These are phyloP conservation scores for Imleria badia DNA, from an alignment of 768 basidiomycete species.

Conservation along the genomic window DNA sequence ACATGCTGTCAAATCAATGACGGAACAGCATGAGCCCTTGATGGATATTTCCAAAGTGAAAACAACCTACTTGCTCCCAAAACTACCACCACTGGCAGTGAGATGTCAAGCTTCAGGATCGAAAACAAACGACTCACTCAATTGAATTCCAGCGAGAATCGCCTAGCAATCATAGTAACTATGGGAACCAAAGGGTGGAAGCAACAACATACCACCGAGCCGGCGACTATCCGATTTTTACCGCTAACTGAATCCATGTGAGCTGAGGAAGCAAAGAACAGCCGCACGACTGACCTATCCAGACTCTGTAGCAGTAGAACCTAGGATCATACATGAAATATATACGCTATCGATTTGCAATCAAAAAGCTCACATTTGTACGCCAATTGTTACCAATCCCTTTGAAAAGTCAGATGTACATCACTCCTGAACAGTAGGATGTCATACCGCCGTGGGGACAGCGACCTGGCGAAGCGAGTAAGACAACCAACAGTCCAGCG, in stretches of 20 bases:
- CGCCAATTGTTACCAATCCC: not conserved
- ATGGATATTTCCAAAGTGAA: not conserved
- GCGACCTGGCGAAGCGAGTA: not conserved
- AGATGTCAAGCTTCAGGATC: not conserved
- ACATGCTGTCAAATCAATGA: not conserved
- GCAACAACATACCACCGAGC: not conserved
- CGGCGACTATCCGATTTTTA: not conserved
- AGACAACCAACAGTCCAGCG: not conserved
- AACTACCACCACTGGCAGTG: not conserved
- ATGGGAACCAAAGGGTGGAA: not conserved
- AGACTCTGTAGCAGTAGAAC: constrained; percentile 1
- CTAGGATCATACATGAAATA: not conserved
- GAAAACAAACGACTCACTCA: not conserved
- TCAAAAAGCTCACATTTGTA: not conserved
- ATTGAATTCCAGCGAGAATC: not conserved
- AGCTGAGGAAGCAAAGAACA: not conserved
- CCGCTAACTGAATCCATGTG: not conserved
- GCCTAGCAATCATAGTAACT: not conserved
- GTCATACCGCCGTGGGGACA: not conserved
- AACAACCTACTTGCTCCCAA: not conserved
- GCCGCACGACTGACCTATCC: not conserved
- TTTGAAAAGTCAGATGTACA: not conserved
- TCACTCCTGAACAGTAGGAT: not conserved
- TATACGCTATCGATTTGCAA: not conserved
- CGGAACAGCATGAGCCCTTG: not conserved